A percentile compares a stretch with the other conserved stretches of the same genome.
Conservation (phyloP, 352 stramenopile species). For the Blastocystis sp. region DNA sequence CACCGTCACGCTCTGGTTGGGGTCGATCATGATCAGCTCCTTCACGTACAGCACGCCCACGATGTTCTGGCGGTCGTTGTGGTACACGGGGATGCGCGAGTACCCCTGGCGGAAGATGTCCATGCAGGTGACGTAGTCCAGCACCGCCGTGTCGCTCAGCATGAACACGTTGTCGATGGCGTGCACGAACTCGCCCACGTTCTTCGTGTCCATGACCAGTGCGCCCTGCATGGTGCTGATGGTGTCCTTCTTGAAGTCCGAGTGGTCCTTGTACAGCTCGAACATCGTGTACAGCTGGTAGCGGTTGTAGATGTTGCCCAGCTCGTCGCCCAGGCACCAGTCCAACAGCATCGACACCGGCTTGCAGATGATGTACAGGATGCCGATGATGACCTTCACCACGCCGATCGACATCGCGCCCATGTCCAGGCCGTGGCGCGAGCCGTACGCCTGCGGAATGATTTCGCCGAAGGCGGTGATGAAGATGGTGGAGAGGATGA, state of each 20-base stretch:
- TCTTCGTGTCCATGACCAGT: slow-evolving; percentile 86
- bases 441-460: slow-evolving; percentile 86
- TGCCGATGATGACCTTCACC: slow-evolving; percentile 84
- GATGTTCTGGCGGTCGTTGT: slow-evolving; percentile 79
- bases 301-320: slow-evolving; percentile 89
- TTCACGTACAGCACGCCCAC: slow-evolving; percentile 95
- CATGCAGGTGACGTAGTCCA: slow-evolving; percentile 81
- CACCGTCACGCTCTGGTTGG: slow-evolving; percentile 84
- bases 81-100: slow-evolving; percentile 86
- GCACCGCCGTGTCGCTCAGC: slow-evolving; percentile 74
- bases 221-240: slow-evolving; percentile 88
- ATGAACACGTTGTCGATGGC: slow-evolving; percentile 88
- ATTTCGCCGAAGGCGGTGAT: slow-evolving; percentile 89
- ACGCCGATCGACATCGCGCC: slow-evolving; percentile 80
- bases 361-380: slow-evolving; percentile 89
- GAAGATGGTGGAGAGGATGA: slow-evolving; percentile 87
- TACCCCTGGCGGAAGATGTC: slow-evolving; percentile 92
- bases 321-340: slow-evolving; percentile 84
- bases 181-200: slow-evolving; percentile 88
- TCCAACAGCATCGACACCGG: slow-evolving; percentile 88
- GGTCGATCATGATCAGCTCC: slow-evolving; percentile 95
- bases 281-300: slow-evolving; percentile 89
- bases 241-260: slow-evolving; percentile 87
- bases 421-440: slow-evolving; percentile 84
- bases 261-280: slow-evolving; percentile 88